Conservation (phyloP, 164 flowering plant genomes). For the Sextonia rubra region DNA sequence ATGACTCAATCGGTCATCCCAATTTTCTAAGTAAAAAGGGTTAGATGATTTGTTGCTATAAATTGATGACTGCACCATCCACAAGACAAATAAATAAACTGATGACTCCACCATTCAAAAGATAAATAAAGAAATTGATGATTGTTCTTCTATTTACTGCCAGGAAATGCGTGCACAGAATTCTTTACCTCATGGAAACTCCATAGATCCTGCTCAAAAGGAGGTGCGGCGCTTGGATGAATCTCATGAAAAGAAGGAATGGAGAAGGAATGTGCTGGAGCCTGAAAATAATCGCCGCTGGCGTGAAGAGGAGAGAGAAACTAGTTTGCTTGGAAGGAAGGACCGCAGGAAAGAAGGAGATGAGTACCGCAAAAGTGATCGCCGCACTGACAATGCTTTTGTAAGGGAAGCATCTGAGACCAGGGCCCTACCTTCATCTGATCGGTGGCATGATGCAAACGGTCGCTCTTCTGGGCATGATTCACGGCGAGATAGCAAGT, state of each 20-base stretch:
- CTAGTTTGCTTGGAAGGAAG: conserved; percentile 70
- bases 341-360: conserved; percentile 64
- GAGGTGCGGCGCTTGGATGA: conserved; percentile 74
- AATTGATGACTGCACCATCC: background rate
- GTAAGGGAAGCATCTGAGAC: conserved; percentile 44
- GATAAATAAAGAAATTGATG: background rate
- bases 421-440: conserved; percentile 55
- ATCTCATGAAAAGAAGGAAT: conserved; percentile 72
- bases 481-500: conserved; percentile 69
- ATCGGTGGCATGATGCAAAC: conserved; percentile 65
- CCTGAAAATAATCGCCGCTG: conserved; percentile 66
- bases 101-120: background rate
- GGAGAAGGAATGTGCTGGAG: conserved; percentile 59
- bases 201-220: conserved; percentile 45
- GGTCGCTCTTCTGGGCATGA: conserved; percentile 61
- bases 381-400: conserved; percentile 49
- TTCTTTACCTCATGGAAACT: conserved; percentile 23
- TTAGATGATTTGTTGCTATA: conserved; percentile 1
- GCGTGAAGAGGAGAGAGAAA: conserved; percentile 98
- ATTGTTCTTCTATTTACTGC: background rate
- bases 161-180: conserved; percentile 61
- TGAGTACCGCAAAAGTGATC: conserved; percentile 24
- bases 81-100: background rate
- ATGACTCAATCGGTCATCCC: background rate
- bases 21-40: too few species aligned